Base-by-base conservation (phyloP, 768 basidiomycete species). In the Auriscalpium vulgare region DNA sequence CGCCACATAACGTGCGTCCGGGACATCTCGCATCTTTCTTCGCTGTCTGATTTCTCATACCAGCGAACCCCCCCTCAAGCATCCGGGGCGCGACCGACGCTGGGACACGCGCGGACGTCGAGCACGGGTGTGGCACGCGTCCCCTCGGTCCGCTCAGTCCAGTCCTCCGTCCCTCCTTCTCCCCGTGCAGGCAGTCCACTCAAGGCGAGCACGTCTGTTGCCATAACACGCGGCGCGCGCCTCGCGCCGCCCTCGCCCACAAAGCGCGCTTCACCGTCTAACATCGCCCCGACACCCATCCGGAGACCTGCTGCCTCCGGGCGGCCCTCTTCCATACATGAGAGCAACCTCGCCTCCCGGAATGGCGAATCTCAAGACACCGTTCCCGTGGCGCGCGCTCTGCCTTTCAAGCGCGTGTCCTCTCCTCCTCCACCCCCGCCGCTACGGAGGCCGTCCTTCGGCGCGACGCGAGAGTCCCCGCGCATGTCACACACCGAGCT, bases 131-230 rank as follows among this genome's bases (percentile, higher is more conserved):
- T 54, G 35, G 67, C 59, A 65, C 82, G 54, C 51, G 74, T 59
- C 67, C 73, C 63, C 62, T 74, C 57, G 60, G 68, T 65, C 13
- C 75, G 81, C 23, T 76, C 78, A 7, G 74, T 78, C 19, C 65
- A 68, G 19, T 29, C 29, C 29, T 29, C 29, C 29, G 29, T 29
- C 29, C 37, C 62, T 50, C 68, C 73, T 36, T 84, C 86, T 16
- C 80, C 85, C 9, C 83, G 88, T 17, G 80, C 88, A 8, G 68
- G 71, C 4, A 90, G 87, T 66, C 88, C 88, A 17, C 74, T 71
- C 23, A 85, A 85, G 64, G 70, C 77, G 14, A 64, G 69, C 29
- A 59, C 72, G 8, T 64, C 74, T 6, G 67, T 65, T 48, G 53
- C 57, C 54, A 65, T 65, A 48, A 59, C 62, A 55, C 60, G 62